Evolutionary conservation across 2,329 filamentous ascomycete species (phyloP).

Genomic region (Colletotrichum tropicicola): DNA sequence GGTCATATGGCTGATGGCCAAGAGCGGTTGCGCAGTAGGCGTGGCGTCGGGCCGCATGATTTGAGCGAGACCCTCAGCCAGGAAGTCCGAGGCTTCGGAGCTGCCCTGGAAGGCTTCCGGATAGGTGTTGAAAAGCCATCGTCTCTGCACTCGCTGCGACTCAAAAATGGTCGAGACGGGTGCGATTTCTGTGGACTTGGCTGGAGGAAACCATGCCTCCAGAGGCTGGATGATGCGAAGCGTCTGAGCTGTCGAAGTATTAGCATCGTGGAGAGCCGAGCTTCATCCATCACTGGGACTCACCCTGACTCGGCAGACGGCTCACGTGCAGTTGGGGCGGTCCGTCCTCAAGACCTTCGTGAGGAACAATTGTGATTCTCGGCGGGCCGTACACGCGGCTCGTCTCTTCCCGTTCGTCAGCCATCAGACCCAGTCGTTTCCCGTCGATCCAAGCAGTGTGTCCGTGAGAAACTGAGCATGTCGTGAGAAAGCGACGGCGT

Average conservation of each 20-base stretch:
- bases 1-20: slow-evolving; percentile 65
- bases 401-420: slow-evolving; percentile 27
- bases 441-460: slow-evolving; percentile 19
- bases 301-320: slow-evolving; percentile 25
- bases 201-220: slow-evolving; percentile 14
- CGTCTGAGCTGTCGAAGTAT: neutral
- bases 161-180: slow-evolving; percentile 12
- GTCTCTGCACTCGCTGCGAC: slow-evolving; percentile 43
- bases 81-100: slow-evolving; percentile 38
- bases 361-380: slow-evolving; percentile 28
- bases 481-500: slow-evolving; percentile 22
- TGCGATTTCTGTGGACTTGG: neutral
- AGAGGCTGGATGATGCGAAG: slow-evolving; percentile 18
- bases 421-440: slow-evolving; percentile 28
- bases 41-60: slow-evolving; percentile 39
- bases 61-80: slow-evolving; percentile 47
- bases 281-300: neutral
- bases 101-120: slow-evolving; percentile 58
- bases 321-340: slow-evolving; percentile 26
- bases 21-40: slow-evolving; percentile 42
- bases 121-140: slow-evolving; percentile 61
- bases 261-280: neutral
- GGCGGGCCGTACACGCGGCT: slow-evolving; percentile 31
- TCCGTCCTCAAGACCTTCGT: slow-evolving; percentile 23
- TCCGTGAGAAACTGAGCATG: slow-evolving; percentile 22